Evolutionary conservation across 441 rosid species (phyloP).

Genomic region (Macaranga tanarius): DNA sequence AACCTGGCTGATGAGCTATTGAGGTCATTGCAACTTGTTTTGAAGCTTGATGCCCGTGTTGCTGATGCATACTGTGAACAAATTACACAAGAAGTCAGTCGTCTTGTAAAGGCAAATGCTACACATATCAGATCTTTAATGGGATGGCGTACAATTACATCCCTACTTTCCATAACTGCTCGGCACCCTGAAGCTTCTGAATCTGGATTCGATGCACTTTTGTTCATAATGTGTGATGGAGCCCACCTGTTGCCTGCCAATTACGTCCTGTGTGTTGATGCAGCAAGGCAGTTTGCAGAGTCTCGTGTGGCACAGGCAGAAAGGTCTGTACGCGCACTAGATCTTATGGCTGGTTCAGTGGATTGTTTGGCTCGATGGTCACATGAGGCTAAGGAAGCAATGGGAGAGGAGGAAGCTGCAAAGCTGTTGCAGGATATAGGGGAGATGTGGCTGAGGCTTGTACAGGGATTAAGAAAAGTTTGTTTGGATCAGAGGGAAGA

Average conservation of each 20-base stretch:
- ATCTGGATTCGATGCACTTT: conserved; percentile 77
- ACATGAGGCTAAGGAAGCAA: conserved; percentile 58
- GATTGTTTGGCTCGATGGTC: conserved; percentile 74
- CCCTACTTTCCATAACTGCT: conserved; percentile 89
- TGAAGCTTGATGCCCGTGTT: conserved; percentile 97
- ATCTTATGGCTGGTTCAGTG: conserved; percentile 84
- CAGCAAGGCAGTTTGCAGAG: conserved; percentile 96
- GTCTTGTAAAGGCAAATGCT: conserved; percentile 94
- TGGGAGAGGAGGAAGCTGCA: conserved; percentile 63
- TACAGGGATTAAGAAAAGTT: conserved; percentile 91
- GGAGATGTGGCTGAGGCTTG: conserved; percentile 97
- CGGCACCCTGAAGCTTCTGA: conserved; percentile 98
- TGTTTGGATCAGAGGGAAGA: conserved; percentile 98
- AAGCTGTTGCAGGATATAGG: conserved; percentile 74
- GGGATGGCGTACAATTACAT: conserved; percentile 92
- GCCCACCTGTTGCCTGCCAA: conserved; percentile 71
- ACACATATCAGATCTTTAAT: conserved; percentile 82
- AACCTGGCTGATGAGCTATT: conserved; percentile 93
- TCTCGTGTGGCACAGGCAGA: conserved; percentile 94
- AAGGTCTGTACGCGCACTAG: conserved; percentile 74
- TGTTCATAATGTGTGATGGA: conserved; percentile 84
- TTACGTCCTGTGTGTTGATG: conserved; percentile 73
- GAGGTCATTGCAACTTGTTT: conserved; percentile 89
- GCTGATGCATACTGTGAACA: conserved; percentile 99
- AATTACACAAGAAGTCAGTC: conserved; percentile 89